These are phyloP conservation scores for Hepatocystis sp. DNA, from an alignment of 169 alveolate genomes.

Conservation along the genomic window DNA sequence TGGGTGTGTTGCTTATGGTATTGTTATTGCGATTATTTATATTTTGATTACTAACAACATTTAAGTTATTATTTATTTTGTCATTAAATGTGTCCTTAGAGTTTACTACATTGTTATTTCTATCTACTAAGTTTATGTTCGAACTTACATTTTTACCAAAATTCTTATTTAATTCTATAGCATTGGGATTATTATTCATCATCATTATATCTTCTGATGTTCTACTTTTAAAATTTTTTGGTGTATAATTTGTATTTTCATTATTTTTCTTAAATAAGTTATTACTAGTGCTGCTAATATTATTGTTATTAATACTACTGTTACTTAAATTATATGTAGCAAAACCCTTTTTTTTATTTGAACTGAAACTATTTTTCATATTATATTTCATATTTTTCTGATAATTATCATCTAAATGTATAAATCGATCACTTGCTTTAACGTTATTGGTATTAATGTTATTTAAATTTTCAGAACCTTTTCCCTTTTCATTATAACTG, in stretches of 20 bases:
- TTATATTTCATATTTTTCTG: conserved; percentile 15
- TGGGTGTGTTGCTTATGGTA: conserved; percentile 11
- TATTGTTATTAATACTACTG: conserved; percentile 12
- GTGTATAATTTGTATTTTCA: conserved; percentile 2
- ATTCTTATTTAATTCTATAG: conserved; percentile 25
- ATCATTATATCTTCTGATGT: conserved; percentile 21
- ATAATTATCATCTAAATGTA: conserved; percentile 24
- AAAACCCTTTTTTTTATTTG: conserved; percentile 44
- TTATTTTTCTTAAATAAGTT: conserved; percentile 4
- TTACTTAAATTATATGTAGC: no score
- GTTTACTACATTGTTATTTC: conserved; percentile 8
- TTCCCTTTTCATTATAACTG: conserved; percentile 19
- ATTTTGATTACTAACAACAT: neutral
- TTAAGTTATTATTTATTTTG: conserved; percentile 7
- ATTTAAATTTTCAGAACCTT: conserved; percentile 7
- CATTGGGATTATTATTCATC: conserved; percentile 8
- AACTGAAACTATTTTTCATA: conserved; percentile 20
- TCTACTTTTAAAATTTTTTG: conserved; percentile 37
- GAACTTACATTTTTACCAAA: neutral
- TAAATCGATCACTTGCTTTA: conserved; percentile 43
- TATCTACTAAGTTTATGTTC: conserved; percentile 20
- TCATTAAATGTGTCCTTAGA: conserved; percentile 4
- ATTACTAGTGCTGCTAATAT: conserved; percentile 7
- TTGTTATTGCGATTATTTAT: conserved; percentile 12
- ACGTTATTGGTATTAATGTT: neutral